Percentiles rank a stretch among this genome's conserved stretches.
phyloP scores from a whole-genome alignment of 495 filamentous ascomycete genomes.

The Podospora pseudopauciseta region DNA sequence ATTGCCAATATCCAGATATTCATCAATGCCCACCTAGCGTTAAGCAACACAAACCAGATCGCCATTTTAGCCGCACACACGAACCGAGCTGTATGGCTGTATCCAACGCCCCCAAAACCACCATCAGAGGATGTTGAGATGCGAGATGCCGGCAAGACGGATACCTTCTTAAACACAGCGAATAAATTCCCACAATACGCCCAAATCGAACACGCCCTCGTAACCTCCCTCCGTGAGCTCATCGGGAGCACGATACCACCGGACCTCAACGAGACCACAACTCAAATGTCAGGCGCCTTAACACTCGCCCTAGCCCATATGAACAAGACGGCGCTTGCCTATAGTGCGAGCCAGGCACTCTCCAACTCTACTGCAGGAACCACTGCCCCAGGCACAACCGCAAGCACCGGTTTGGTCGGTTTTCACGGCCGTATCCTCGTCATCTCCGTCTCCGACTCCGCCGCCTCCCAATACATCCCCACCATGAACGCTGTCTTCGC shows the following conservation, averaged over 20 bases:
- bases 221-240: slow-evolving; percentile 64
- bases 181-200: slow-evolving; percentile 95
- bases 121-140: slow-evolving; percentile 44
- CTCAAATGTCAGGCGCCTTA: slow-evolving; percentile 85
- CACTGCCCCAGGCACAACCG: slow-evolving; percentile 29
- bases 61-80: slow-evolving; percentile 88
- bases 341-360: slow-evolving; percentile 18
- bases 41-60: slow-evolving; percentile 87
- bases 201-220: slow-evolving; percentile 73
- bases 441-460: slow-evolving; percentile 74
- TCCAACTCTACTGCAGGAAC: slow-evolving; percentile 29
- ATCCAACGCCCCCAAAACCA: slow-evolving; percentile 53
- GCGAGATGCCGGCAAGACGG: slow-evolving; percentile 32
- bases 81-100: slow-evolving; percentile 82
- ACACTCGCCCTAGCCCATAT: slow-evolving; percentile 87
- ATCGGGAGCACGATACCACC: slow-evolving; percentile 59
- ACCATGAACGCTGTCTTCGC: slow-evolving; percentile 98
- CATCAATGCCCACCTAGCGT: slow-evolving; percentile 91
- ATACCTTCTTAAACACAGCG: slow-evolving; percentile 39
- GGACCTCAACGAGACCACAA: slow-evolving; percentile 62
- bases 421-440: slow-evolving; percentile 83
- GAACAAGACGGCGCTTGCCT: slow-evolving; percentile 53
- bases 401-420: slow-evolving; percentile 36
- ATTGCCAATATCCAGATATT: slow-evolving; percentile 92
- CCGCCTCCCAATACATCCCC: slow-evolving; percentile 89